A percentile compares a stretch with the other conserved stretches of the same genome.
Conservation (phyloP, 345 rosid species). For the Brassica nigra region DNA sequence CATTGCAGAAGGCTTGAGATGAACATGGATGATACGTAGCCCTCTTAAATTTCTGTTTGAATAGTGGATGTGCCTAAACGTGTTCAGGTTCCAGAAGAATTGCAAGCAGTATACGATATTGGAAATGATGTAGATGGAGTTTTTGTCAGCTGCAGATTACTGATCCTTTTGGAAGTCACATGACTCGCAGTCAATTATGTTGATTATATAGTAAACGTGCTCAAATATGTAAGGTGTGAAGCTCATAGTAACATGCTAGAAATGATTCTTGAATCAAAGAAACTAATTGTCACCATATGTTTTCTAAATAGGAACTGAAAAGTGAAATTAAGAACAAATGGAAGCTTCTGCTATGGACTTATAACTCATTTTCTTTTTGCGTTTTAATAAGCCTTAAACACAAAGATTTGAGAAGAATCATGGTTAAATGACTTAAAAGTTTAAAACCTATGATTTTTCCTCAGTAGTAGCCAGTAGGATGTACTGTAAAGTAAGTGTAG, state of each 20-base stretch:
- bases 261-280: background rate
- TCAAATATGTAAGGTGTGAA: too few species aligned
- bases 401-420: background rate
- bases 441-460: background rate
- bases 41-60: background rate
- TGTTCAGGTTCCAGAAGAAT: background rate
- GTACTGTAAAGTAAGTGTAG: background rate
- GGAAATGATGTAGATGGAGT: background rate
- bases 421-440: slow-evolving; percentile 1
- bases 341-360: background rate
- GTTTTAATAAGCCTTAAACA: background rate
- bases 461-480: slow-evolving; percentile 4
- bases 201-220: too few species aligned
- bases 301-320: background rate
- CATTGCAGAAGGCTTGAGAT: background rate
- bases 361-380: background rate
- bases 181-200: too few species aligned
- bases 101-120: background rate
- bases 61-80: background rate
- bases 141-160: background rate
- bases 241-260: background rate
- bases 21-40: background rate
- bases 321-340: background rate
- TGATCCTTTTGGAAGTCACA: background rate
- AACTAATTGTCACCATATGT: background rate